Evolutionary conservation across 148 eudicot species (phyloP).

Genomic region (Rhododendron molle): DNA sequence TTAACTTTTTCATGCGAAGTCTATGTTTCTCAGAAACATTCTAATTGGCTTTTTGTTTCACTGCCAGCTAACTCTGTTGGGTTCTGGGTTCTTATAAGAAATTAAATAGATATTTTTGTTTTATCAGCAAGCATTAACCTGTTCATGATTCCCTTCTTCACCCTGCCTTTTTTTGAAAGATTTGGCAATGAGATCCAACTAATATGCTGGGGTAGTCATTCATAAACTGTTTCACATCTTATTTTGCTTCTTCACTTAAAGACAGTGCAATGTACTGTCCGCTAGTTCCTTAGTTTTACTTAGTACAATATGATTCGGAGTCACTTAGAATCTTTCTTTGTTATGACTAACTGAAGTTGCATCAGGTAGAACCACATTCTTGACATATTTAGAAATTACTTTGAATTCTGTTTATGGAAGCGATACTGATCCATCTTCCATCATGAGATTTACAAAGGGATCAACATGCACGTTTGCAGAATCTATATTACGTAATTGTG

Average conservation of each 20-base stretch:
- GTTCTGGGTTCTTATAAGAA: background rate
- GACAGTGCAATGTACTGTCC: background rate
- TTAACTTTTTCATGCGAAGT: background rate
- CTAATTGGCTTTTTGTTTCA: background rate
- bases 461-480: slow-evolving; percentile 89
- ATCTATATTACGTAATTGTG: slow-evolving; percentile 86
- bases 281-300: background rate
- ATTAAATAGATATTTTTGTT: background rate
- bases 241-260: background rate
- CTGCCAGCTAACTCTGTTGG: background rate
- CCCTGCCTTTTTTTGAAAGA: background rate
- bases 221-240: background rate
- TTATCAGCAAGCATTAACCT: background rate
- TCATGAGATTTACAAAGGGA: slow-evolving; percentile 48
- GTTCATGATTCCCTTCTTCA: background rate
- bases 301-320: background rate
- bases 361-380: background rate
- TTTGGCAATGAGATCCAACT: background rate
- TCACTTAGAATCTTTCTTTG: background rate
- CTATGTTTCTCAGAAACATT: background rate
- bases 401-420: slow-evolving; percentile 5
- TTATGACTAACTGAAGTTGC: background rate
- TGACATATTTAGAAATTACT: background rate
- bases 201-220: background rate
- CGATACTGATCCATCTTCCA: slow-evolving; percentile 12